These are phyloP conservation scores for Brassica rapa DNA, from an alignment of 345 rosid species.

Conservation along the genomic window DNA sequence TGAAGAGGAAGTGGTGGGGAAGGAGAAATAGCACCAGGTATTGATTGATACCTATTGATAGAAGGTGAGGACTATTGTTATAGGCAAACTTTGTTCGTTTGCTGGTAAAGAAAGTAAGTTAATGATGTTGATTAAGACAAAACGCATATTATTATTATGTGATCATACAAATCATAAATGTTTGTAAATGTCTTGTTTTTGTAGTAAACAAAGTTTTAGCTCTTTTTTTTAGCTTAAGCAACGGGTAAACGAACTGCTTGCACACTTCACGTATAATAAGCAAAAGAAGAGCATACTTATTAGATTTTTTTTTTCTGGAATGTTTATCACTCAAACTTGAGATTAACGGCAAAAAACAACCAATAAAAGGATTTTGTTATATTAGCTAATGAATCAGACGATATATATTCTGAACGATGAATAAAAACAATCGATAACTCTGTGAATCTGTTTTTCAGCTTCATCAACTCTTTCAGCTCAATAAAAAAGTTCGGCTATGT, in stretches of 20 bases:
- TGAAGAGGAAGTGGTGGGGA: conserved; percentile 96
- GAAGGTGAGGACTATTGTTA: conserved; percentile 3
- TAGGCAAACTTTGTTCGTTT: conserved; percentile 37
- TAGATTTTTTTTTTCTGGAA: too few relatives aligned
- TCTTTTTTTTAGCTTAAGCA: not conserved
- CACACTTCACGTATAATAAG: not conserved
- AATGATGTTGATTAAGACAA: not conserved
- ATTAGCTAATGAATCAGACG: too few relatives aligned
- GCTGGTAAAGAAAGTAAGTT: conserved; percentile 9
- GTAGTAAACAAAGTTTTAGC: conserved; percentile 1
- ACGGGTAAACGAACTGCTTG: conserved; percentile 12
- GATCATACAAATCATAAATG: conserved; percentile 26
- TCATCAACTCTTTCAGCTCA: too few relatives aligned
- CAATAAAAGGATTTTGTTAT: too few relatives aligned
- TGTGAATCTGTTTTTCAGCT: too few relatives aligned
- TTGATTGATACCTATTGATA: conserved; percentile 44
- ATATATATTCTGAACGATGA: too few relatives aligned
- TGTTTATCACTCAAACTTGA: too few relatives aligned
- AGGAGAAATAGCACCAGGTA: conserved; percentile 86
- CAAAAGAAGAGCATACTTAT: not conserved
- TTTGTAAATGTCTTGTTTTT: conserved; percentile 28
- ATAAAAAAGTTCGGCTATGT: too few relatives aligned
- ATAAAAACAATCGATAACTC: too few relatives aligned
- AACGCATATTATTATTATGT: not conserved
- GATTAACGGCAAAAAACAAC: too few relatives aligned